phyloP scores from a whole-genome alignment of 2,329 filamentous ascomycete species.

The Neofusicoccum sp. region DNA sequence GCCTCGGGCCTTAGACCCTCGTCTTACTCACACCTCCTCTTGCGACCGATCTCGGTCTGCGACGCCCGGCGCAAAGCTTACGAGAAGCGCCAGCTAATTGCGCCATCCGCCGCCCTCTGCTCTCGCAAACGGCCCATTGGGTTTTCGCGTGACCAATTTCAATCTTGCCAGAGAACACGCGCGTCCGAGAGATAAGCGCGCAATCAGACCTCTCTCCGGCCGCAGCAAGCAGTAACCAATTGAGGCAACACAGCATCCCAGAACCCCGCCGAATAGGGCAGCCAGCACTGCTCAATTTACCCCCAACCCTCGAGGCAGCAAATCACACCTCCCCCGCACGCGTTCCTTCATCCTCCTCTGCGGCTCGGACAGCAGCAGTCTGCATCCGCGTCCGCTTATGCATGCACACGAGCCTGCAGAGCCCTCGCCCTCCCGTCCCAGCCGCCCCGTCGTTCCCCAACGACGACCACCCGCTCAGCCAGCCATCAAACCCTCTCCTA shows the following conservation, averaged over 20 bases:
- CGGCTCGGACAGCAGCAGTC: background rate
- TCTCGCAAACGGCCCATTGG: no score
- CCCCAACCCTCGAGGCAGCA: conserved; percentile 17
- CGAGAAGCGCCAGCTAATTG: conserved; percentile 3
- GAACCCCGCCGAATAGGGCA: no score
- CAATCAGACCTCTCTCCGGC: no score
- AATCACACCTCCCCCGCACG: background rate
- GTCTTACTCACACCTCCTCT: conserved; percentile 12
- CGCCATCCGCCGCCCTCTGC: background rate
- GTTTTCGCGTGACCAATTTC: background rate
- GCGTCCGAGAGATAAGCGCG: no score
- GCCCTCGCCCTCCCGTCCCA: no score
- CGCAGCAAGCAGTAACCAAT: no score
- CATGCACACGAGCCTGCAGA: background rate
- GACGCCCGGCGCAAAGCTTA: background rate
- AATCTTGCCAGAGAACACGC: no score
- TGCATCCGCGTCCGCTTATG: background rate
- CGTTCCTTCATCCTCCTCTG: background rate
- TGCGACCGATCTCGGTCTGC: background rate
- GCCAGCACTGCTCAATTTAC: background rate
- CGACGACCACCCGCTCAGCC: no score
- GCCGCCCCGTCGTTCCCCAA: no score
- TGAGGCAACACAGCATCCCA: no score
- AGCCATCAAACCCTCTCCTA: no score
- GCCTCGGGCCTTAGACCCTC: background rate